A percentile compares a stretch with the other conserved stretches of the same genome.
Evolutionary conservation across 257 asterid species (phyloP).

Genomic region (Cordia subcordata): DNA sequence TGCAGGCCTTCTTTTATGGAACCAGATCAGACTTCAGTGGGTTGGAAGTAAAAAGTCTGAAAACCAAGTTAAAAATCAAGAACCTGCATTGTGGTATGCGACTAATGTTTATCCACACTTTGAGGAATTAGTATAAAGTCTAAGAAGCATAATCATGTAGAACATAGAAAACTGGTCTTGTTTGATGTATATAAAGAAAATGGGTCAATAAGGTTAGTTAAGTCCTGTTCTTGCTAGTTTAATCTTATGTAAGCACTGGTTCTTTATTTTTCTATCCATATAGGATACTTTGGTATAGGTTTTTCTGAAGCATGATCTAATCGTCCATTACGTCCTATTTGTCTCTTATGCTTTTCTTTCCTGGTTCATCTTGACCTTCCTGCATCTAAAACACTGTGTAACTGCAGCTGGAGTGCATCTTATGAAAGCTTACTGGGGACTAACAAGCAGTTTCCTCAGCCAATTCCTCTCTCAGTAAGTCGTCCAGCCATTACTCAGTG

Average conservation of each 20-base stretch:
- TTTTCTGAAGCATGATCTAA: no score
- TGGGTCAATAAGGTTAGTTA: no score
- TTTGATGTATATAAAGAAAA: no score
- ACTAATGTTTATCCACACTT: slow-evolving; percentile 1
- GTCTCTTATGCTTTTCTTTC: neutral
- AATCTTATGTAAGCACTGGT: no score
- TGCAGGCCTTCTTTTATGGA: slow-evolving; percentile 60
- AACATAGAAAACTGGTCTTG: no score
- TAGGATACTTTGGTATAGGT: no score
- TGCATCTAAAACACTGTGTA: slow-evolving; percentile 3
- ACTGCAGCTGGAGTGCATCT: slow-evolving; percentile 57
- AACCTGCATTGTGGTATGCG: slow-evolving; percentile 46
- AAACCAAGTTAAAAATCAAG: slow-evolving; percentile 27
- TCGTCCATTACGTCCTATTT: no score
- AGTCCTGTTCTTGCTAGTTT: no score
- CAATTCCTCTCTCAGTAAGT: slow-evolving; percentile 73
- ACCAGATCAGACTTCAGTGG: slow-evolving; percentile 69
- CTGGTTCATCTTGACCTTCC: neutral
- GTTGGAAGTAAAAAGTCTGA: slow-evolving; percentile 31
- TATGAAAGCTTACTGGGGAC: slow-evolving; percentile 62
- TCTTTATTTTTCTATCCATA: no score
- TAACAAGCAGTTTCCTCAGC: slow-evolving; percentile 54
- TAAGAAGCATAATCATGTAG: no score
- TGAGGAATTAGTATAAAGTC: neutral
- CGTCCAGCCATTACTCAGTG: neutral